Evolutionary conservation across 2,329 filamentous ascomycete genomes (phyloP), one percentile per base, ranked within the genome.

Genomic region (Chrysoporthe cubensis): DNA sequence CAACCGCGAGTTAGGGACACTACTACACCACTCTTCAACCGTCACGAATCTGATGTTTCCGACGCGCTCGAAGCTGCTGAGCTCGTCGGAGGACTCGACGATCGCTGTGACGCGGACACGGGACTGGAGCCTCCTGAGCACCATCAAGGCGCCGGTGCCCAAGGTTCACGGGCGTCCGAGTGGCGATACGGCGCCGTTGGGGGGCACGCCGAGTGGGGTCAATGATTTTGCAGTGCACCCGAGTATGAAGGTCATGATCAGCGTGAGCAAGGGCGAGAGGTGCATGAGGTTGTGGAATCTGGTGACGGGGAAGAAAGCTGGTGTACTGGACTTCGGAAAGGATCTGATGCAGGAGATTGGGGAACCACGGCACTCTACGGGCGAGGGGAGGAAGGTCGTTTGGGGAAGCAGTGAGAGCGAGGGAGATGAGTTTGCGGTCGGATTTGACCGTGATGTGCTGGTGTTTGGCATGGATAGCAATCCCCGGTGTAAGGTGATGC

Each of bases 221-320:
- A 98, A 97, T 77, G 92, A 94, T 77, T 97, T 99, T 78, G 93
- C 95, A 2, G 91, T 99, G 37, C 96, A 99, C 77, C 95, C 96
- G 0, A 96, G 92, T 78, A 93, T 97, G 87, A 98, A 97, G 81
- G 83, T 99, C 62, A 97, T 98, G 92, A 88, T 99, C 69, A 96
- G 89, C 73, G 94, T 98, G 9, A 91, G 93, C 72, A 93, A 91
- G 74, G 94, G 94, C 71, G 96, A 99, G 81, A 90, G 89, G 71
- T 93, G 90, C 75, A 96, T 99, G 92, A 85, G 96, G 71, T 79
- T 98, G 71, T 99, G 96, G 96, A 98, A 99, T 76, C 79, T 99
- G 71, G 94, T 98, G 72, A 98, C 95, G 2, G 96, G 94, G 18
- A 97, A 95, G 82, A 97, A 97, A 81, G 94, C 94, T 0, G 93